Base-by-base conservation (phyloP, 2,329 filamentous ascomycete genomes). In the Nemania sp. region DNA sequence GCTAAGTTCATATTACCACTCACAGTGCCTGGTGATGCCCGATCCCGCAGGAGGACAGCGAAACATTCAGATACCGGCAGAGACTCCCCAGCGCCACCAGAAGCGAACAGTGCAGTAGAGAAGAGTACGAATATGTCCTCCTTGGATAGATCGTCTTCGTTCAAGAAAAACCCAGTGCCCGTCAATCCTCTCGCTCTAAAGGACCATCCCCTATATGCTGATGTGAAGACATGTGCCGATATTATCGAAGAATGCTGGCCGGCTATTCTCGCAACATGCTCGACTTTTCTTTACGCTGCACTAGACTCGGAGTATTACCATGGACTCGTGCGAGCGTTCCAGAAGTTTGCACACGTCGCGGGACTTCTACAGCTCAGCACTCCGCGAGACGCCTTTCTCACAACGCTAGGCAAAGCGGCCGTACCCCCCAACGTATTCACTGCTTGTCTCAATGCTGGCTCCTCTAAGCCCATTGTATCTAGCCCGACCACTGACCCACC, bases 171-270 rank as follows among this genome's bases (percentile, higher is more conserved):
- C 61, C 91, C 92, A 0, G 87, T 95, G 15, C 93, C 94, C 0
- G 82, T 95, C 20, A 99, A 99, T 77, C 96, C 96, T 1, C 82
- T 99, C 2, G 85, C 86, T 1, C 80, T 97, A 7, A 88, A 90
- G 68, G 89, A 92, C 45, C 93, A 97, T 75, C 87, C 92, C 0
- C 84, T 93, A 8, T 86, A 90, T 60, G 78, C 84, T 1, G 91
- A 93, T 57, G 89, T 98, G 64, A 88, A 90, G 75, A 89, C 89
- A 1, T 95, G 93, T 74, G 93, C 93, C 13, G 87, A 87, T 10
- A 91, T 99, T 62, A 92, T 99, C 26, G 93, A 97, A 3, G 88
- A 93, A 72, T 98, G 95, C 78, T 99, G 96, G 96, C 96, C 96
- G 54, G 96, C 96, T 13, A 90, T 98, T 45, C 87, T 99, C 56